These are phyloP conservation scores for Phascolomyces articulosus DNA, from an alignment of 371 early-diverging fungal species.

Conservation along the genomic window DNA sequence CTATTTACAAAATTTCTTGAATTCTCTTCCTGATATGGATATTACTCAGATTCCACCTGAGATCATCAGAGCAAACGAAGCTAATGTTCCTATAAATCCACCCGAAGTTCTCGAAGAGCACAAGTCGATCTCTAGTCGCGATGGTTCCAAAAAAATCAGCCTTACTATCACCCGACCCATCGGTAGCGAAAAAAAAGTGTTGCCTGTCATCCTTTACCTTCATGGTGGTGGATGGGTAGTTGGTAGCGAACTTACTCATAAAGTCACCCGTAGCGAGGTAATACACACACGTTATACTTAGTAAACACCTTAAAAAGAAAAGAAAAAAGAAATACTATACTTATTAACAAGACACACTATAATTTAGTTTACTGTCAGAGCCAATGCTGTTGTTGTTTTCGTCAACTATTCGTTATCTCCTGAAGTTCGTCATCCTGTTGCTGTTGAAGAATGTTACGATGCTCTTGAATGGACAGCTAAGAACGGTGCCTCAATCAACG, in stretches of 20 bases:
- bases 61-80: neutral
- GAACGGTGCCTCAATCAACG: constrained; percentile 21
- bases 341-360: too few relatives aligned
- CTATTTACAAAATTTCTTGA: constrained; percentile 1
- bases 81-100: neutral
- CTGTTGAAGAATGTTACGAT: constrained; percentile 35
- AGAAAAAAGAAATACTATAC: too few relatives aligned
- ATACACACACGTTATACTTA: neutral
- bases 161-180: constrained; percentile 20
- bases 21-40: constrained; percentile 1
- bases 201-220: constrained; percentile 20
- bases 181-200: constrained; percentile 12
- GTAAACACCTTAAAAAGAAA: neutral
- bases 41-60: constrained; percentile 4
- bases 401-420: constrained; percentile 29
- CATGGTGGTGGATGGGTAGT: constrained; percentile 23
- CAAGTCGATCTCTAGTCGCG: neutral
- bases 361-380: constrained; percentile 11
- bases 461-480: constrained; percentile 25
- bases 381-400: constrained; percentile 23
- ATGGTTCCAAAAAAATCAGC: neutral
- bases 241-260: neutral
- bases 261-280: constrained; percentile 8
- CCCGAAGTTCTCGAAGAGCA: constrained; percentile 15
- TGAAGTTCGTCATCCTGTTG: constrained; percentile 34